These are phyloP conservation scores for Pichia heedii DNA, from an alignment of 805 yeast genomes.

Conservation along the genomic window DNA sequence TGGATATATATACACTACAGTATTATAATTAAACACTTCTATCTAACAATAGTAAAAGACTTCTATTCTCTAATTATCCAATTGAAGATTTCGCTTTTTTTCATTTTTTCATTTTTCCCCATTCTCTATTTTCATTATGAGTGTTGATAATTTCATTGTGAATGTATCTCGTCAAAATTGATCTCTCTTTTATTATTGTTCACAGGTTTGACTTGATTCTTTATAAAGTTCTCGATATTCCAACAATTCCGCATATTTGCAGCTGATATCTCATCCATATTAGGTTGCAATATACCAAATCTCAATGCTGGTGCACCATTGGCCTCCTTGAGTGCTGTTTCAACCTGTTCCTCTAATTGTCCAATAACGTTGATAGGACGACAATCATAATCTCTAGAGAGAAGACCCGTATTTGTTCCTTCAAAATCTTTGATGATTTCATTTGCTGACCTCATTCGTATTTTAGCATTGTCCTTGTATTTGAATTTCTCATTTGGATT, in stretches of 20 bases:
- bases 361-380: neutral
- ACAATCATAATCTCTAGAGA: slow-evolving; percentile 5
- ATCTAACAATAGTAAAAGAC: too few species aligned
- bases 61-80: too few species aligned
- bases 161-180: neutral
- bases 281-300: neutral
- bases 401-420: slow-evolving; percentile 1
- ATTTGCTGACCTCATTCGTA: neutral
- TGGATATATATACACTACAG: too few species aligned
- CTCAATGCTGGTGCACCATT: neutral
- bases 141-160: neutral
- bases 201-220: too few species aligned
- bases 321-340: neutral
- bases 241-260: slow-evolving; percentile 1
- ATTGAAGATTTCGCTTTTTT: too few species aligned
- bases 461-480: neutral
- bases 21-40: too few species aligned
- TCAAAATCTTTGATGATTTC: slow-evolving; percentile 2
- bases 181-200: too few species aligned
- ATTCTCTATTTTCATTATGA: too few species aligned
- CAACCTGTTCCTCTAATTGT: neutral
- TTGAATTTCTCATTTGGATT: neutral
- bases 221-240: neutral
- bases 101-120: too few species aligned
- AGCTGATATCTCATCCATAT: neutral